Evolutionary conservation across 768 basidiomycete genomes (phyloP).

Genomic region (Mycena epipterygia): DNA sequence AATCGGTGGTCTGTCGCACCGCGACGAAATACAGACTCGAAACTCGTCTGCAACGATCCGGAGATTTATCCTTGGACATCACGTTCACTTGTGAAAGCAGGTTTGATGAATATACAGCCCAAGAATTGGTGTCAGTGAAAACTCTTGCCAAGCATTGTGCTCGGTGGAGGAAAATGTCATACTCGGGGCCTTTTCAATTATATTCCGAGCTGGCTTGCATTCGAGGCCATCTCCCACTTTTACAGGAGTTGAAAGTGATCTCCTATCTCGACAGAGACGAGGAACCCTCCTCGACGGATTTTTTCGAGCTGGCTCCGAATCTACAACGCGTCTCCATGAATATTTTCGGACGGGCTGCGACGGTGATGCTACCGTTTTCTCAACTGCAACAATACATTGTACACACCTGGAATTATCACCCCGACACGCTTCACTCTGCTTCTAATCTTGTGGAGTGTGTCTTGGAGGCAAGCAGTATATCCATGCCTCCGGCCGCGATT

Average conservation of each 20-base stretch:
- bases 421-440: not conserved
- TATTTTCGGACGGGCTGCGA: not conserved
- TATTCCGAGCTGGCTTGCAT: not conserved
- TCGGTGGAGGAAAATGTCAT: constrained; percentile 4
- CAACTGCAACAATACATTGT: not conserved
- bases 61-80: not conserved
- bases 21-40: not conserved
- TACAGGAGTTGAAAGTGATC: not conserved
- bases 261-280: not conserved
- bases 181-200: not conserved
- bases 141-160: not conserved
- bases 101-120: not conserved
- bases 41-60: constrained; percentile 9
- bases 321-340: not conserved
- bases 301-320: not conserved
- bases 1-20: too few relatives aligned
- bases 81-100: not conserved
- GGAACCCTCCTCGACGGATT: not conserved
- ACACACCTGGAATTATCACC: not conserved
- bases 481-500: not conserved
- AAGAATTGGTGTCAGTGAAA: not conserved
- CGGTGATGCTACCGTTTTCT: constrained; percentile 2
- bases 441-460: constrained; percentile 21
- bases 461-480: not conserved
- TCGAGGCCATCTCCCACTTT: constrained; percentile 5